These are phyloP conservation scores for Ajuga reptans DNA, from an alignment of 305 asterid genomes.

Conservation along the genomic window DNA sequence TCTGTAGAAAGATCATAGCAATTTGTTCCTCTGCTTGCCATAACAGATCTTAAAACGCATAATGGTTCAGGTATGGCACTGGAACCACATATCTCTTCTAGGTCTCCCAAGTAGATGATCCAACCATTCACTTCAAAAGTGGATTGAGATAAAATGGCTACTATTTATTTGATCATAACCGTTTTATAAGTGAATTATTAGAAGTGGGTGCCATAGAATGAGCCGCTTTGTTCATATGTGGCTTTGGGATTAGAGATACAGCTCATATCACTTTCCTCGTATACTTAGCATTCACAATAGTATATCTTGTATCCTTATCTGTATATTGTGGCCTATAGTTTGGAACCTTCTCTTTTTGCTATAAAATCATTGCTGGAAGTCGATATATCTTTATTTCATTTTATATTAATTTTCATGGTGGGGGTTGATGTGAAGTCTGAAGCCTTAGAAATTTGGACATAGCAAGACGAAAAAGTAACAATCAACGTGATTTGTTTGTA, in stretches of 20 bases:
- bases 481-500: neutral
- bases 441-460: neutral
- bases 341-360: conserved; percentile 17
- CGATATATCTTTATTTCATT: neutral
- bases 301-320: neutral
- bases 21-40: conserved; percentile 23
- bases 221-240: neutral
- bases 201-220: no score
- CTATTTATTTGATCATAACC: no score
- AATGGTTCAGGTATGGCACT: conserved; percentile 30
- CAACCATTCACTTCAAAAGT: no score
- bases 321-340: neutral
- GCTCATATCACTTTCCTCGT: conserved; percentile 8
- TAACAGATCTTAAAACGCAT: conserved; percentile 30
- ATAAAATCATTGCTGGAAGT: neutral
- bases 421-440: neutral
- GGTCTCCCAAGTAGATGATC: neutral
- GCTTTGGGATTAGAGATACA: neutral
- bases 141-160: no score
- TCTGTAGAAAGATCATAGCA: neutral
- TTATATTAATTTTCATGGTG: no score
- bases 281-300: neutral
- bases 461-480: neutral
- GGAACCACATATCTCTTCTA: conserved; percentile 22
- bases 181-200: no score